Base-by-base conservation (phyloP, 2,329 filamentous ascomycete genomes). In the Fusarium multiceps region DNA sequence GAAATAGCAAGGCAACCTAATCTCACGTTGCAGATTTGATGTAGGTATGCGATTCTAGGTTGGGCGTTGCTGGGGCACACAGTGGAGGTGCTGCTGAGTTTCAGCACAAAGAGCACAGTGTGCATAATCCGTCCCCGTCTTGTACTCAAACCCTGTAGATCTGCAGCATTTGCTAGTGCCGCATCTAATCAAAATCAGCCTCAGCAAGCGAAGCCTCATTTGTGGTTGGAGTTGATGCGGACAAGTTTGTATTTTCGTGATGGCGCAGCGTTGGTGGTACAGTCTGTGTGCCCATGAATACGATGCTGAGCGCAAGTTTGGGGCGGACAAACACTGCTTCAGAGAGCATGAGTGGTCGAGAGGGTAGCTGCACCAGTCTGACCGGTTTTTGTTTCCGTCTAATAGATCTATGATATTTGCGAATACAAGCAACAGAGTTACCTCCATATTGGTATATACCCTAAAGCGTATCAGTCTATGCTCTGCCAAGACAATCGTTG, bases 221-320 rank as follows among this genome's bases (percentile, higher is more conserved):
- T 47, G 55, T 63, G 57, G 61, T 59, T 56, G 46, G 57, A 25
- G 40, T 55, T 56, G 50, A 30, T 30, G n/a, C 40, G 16, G 21
- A 49, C 42, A 27, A 54, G n/a, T 34, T 42, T 55, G 45, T 62
- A 51, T 63, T 59, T 60, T 63, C 59, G 50, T 55, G 45, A 61
- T 58, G 59, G 57, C 43, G 51, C 59, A 68, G 61, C 55, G 40
- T 49, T 61, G 51, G 72, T 73, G 32, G 54, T 58, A 73, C 65
- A 68, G 46, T 47, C 34, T 55, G 42, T 61, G 45, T 47, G 54
- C 41, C 63, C 62, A 64, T 46, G 55, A 64, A 73, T 73, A 73
- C 69, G 72, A 74, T 66, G 59, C 66, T 68, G 57, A 59, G 55
- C 60, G 55, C 57, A 65, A 67, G 58, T 59, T 58, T 60, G 65